Percentiles rank a stretch among this genome's conserved stretches.
Evolutionary conservation across 345 rosid genomes (phyloP).

Genomic region (Hevea brasiliensis): DNA sequence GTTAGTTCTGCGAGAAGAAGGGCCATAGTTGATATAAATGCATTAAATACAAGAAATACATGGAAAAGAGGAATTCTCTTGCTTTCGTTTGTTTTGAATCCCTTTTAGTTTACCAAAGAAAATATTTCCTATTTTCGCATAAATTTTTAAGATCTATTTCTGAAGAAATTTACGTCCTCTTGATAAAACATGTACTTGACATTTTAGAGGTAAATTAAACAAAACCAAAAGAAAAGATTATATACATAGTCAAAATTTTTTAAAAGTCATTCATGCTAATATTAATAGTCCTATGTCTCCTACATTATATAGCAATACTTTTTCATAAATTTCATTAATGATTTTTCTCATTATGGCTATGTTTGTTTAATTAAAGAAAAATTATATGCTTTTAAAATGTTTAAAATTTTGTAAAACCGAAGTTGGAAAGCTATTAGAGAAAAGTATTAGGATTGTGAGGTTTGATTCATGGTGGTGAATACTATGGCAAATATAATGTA

Average conservation of each 20-base stretch:
- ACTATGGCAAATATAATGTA: neutral
- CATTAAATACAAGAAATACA: too few relatives aligned
- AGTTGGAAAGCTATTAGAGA: neutral
- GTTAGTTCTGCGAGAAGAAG: too few relatives aligned
- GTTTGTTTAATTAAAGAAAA: slow-evolving; percentile 1
- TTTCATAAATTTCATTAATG: neutral
- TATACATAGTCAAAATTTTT: neutral
- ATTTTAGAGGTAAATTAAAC: neutral
- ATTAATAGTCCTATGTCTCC: neutral
- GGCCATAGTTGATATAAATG: too few relatives aligned
- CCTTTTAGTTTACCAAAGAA: too few relatives aligned
- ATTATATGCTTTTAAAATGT: neutral
- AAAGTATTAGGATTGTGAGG: neutral
- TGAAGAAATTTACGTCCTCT: neutral
- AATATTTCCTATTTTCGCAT: too few relatives aligned
- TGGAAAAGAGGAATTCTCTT: too few relatives aligned
- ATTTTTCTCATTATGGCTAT: slow-evolving; percentile 4
- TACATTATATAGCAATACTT: too few relatives aligned
- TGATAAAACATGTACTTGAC: neutral
- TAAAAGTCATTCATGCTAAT: neutral
- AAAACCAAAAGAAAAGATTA: neutral
- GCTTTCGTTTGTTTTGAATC: too few relatives aligned
- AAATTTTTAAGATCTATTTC: too few relatives aligned
- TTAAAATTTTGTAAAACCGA: neutral
- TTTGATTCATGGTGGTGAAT: too few relatives aligned